Evolutionary conservation across 148 eudicot species (phyloP), one percentile per base, ranked within the genome.

Genomic region (Linanthus parryae): DNA sequence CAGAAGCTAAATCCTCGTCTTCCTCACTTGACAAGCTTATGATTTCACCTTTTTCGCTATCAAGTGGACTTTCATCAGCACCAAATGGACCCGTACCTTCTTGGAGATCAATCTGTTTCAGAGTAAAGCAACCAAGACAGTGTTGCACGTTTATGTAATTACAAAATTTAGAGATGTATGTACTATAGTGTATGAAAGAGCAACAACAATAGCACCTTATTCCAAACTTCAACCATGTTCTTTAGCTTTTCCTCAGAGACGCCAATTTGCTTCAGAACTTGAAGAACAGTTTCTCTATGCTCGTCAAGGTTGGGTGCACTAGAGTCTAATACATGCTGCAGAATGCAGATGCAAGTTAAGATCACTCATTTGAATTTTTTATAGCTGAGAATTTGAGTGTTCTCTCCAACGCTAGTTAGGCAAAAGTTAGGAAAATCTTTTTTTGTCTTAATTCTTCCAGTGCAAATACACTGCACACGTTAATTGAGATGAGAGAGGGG

Each of bases 201-300:
- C 38, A 48, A 14, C 35, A 21, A 34, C 16, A 22, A 18, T 8
- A 11, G 12, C 73, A 87, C 98, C 98, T 92, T 87, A 66, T 92
- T 92, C 94, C 96, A 87, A 67, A 92, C 98, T 70, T 92, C 98
- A 60, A 92, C 55, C 98, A 92, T 87, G 57, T 75, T 82, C 52
- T 65, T 71, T 57, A 87, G 76, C 77, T 92, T 92, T 66, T 87
- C 77, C 57, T 79, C 73, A 17, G 94, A 72, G 14, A 92, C 96
- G 42, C 89, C 89, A 44, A 92, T 84, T 67, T 77, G 92, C 62
- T 65, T 49, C 38, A 92, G 94, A 63, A 87, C 98, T 77, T 87
- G 85, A 65, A 92, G 42, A n/a, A 92, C 94, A 56, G 88, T 66
- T 36, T 71, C 46, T 52, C 85, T 75, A 46, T 87, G 96, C 67